Base-by-base conservation (phyloP, 106 monocot genomes). In the Cymbidium sinense region DNA sequence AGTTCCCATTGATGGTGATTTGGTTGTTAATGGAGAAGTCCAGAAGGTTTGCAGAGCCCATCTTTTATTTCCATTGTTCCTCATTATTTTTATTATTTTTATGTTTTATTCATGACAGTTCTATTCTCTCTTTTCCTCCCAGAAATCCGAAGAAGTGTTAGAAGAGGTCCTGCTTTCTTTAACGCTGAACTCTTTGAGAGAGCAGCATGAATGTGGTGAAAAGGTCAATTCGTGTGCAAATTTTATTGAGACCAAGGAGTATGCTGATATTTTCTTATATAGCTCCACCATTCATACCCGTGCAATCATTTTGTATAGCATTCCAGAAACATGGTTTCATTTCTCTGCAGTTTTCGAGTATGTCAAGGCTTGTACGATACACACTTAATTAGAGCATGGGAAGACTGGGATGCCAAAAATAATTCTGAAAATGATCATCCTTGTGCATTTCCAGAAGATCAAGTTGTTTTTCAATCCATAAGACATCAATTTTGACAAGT, bases 341-440 rank as follows among this genome's bases (percentile, higher is more conserved):
- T 34, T 64, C 15, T 75, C 52, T 82, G 73, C 73, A 99, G 98
- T 41, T 94, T 92, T 82, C 75, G 81, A 21, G 82, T 99, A 51
- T 99, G 92, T 73, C 81, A 85, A 87, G 98, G 98, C 55, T 27
- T 75, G n/a, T 99, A 99, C 78, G 86, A 83, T 80, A 65, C 75
- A 72, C 58, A 54, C 43, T 79, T 99, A 36, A 84, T 94, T 43
- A 84, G 55, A 69, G 92, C 94, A 62, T 99, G 98, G 98, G 98
- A 99, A 83, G 79, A 87, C 9, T 99, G 94, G 92, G 98, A 99
- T 85, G 83, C 85, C 7, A 82, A 83, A 43, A 73, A 94, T 85
- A 79, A 81, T 58, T 98, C 98, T 62, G 94, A 94, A 79, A 99
- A 99, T 87, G 98, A 95, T 74, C 90, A 99, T 86, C 98, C 98